These are phyloP conservation scores for Scheffersomyces insectosa DNA, from an alignment of 1,139 yeast species.

Conservation along the genomic window DNA sequence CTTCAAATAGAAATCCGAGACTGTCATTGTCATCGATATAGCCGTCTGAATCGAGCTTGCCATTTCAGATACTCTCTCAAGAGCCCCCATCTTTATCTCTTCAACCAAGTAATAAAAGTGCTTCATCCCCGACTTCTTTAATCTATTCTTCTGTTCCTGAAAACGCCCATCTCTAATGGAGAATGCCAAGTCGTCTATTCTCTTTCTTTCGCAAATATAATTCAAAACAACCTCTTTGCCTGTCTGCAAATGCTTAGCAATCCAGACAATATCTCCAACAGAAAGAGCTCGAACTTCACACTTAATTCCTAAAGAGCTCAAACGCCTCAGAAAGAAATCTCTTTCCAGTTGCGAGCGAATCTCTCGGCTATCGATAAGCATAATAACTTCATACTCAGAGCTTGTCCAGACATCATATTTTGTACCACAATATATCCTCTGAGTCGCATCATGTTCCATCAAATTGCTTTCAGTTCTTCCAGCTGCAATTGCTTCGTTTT, in stretches of 20 bases:
- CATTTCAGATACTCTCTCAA: slow-evolving; percentile 40
- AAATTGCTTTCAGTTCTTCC: not conserved
- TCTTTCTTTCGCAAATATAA: slow-evolving; percentile 82
- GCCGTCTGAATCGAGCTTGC: slow-evolving; percentile 74
- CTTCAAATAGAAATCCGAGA: slow-evolving; percentile 65
- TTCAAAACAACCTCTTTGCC: slow-evolving; percentile 70
- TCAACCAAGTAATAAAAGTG: slow-evolving; percentile 82
- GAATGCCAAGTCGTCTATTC: slow-evolving; percentile 79
- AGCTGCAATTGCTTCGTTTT: not conserved
- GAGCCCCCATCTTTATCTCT: slow-evolving; percentile 54
- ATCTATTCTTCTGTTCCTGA: slow-evolving; percentile 78
- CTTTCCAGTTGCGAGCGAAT: slow-evolving; percentile 61
- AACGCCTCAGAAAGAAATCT: slow-evolving; percentile 59
- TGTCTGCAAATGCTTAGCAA: slow-evolving; percentile 65
- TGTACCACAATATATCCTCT: slow-evolving; percentile 21
- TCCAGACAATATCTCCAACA: slow-evolving; percentile 89
- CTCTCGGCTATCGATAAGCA: slow-evolving; percentile 83
- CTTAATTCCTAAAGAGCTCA: slow-evolving; percentile 50
- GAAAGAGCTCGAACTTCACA: slow-evolving; percentile 62
- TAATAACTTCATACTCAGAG: slow-evolving; percentile 53
- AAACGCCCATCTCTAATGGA: slow-evolving; percentile 89
- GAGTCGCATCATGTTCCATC: slow-evolving; percentile 23
- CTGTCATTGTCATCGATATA: slow-evolving; percentile 68
- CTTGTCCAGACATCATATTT: slow-evolving; percentile 41
- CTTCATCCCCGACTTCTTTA: slow-evolving; percentile 65